phyloP scores from a whole-genome alignment of 1,139 yeast species.

The Yamadazyma epiphylla region DNA sequence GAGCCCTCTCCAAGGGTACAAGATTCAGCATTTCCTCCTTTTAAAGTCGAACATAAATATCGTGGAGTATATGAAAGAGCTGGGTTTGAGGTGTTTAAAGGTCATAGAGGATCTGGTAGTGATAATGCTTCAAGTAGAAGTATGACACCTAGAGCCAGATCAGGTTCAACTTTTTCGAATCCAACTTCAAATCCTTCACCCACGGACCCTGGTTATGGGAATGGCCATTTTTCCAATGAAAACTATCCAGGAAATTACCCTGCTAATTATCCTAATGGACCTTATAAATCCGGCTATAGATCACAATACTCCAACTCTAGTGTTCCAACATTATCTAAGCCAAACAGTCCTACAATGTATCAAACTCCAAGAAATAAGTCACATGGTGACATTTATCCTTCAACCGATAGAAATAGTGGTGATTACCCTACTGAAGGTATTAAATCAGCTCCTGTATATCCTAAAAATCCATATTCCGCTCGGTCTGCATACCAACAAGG shows the following conservation, averaged over 20 bases:
- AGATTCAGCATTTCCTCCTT: conserved; percentile 56
- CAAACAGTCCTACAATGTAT: background rate
- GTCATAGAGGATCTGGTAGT: conserved; percentile 1
- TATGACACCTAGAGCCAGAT: conserved; percentile 6
- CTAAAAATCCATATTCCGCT: background rate
- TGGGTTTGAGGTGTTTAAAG: conserved; percentile 53
- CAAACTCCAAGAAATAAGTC: conserved; percentile 6
- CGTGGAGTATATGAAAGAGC: conserved; percentile 64
- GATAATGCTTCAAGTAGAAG: conserved; percentile 2
- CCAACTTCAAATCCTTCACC: conserved; percentile 1
- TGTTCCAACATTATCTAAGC: background rate
- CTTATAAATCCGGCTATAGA: too few species aligned
- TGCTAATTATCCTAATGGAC: background rate
- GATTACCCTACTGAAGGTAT: background rate
- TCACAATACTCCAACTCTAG: background rate
- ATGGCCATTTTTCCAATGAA: conserved; percentile 1
- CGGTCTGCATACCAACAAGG: background rate
- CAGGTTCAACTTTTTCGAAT: conserved; percentile 5
- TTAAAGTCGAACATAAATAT: conserved; percentile 51
- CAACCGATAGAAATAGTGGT: background rate
- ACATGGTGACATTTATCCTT: conserved; percentile 5
- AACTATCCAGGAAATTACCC: background rate
- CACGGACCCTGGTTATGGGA: background rate
- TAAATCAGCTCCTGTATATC: background rate
- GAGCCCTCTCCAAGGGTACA: conserved; percentile 30